These are phyloP conservation scores for Heritiera fomes DNA, from an alignment of 345 rosid genomes.

Conservation along the genomic window DNA sequence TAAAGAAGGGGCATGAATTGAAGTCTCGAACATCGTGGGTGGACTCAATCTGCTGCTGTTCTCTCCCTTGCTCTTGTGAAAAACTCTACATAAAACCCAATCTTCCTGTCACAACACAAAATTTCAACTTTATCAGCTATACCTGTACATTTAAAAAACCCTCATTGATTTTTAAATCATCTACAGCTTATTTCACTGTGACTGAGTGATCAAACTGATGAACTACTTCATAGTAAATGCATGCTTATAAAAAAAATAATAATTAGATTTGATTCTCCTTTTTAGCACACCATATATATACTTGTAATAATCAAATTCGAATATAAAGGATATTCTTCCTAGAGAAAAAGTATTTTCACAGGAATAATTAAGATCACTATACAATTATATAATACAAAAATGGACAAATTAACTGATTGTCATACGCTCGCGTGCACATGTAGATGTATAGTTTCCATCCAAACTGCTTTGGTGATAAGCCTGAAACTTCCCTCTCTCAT, in stretches of 20 bases:
- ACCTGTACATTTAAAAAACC: too few species aligned
- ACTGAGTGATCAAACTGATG: background rate
- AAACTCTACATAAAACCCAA: slow-evolving; percentile 94
- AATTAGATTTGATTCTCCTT: too few species aligned
- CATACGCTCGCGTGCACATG: too few species aligned
- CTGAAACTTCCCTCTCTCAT: background rate
- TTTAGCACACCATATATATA: too few species aligned
- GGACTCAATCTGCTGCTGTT: slow-evolving; percentile 29
- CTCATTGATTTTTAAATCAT: too few species aligned
- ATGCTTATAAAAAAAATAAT: too few species aligned
- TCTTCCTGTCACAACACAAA: slow-evolving; percentile 60
- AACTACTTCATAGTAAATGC: too few species aligned
- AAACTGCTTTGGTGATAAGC: background rate
- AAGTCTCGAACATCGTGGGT: slow-evolving; percentile 32
- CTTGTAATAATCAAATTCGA: background rate
- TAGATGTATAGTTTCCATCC: background rate
- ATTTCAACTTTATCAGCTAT: too few species aligned
- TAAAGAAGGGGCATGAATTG: slow-evolving; percentile 25
- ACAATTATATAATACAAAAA: background rate
- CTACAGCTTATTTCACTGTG: background rate
- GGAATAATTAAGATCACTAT: background rate
- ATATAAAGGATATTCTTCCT: background rate
- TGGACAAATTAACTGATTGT: too few species aligned
- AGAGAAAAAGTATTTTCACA: background rate
- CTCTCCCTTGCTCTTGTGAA: slow-evolving; percentile 65